Conservation (phyloP, 495 filamentous ascomycete species). For the Aspergillus saccharolyticus region DNA sequence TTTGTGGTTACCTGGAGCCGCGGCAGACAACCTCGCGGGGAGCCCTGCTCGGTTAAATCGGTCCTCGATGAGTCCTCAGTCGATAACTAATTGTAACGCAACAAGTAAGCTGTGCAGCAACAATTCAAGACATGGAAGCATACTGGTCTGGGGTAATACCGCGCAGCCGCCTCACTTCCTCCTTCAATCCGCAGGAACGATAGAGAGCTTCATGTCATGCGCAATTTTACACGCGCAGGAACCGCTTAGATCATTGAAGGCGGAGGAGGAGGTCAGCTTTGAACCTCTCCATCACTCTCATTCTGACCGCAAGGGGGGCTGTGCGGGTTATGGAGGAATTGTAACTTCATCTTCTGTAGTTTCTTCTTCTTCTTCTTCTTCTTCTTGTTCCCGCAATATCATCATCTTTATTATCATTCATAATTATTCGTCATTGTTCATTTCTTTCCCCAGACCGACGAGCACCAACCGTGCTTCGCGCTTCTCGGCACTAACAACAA, state of each 20-base stretch:
- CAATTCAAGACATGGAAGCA: not conserved
- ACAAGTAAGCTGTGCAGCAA: not conserved
- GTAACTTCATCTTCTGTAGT: not conserved
- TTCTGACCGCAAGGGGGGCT: conserved; percentile 3
- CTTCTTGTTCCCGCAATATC: too few relatives aligned
- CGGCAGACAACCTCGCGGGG: not conserved
- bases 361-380: not conserved
- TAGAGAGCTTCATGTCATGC: not conserved
- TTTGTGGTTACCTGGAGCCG: not conserved
- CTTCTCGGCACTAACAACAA: conserved; percentile 1
- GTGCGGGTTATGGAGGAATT: not conserved
- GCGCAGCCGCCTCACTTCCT: conserved; percentile 4
- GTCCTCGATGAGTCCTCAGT: not conserved
- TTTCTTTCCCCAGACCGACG: not conserved
- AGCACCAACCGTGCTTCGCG: not conserved
- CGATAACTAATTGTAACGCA: too few relatives aligned
- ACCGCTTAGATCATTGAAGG: too few relatives aligned
- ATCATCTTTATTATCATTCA: not conserved
- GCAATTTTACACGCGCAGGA: conserved; percentile 1
- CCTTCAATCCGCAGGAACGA: not conserved
- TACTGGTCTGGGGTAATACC: not conserved
- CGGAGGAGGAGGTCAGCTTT: not conserved
- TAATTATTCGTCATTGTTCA: not conserved
- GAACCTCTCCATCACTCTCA: too few relatives aligned
- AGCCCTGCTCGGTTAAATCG: not conserved